phyloP scores from a whole-genome alignment of 2,329 filamentous ascomycete species.

The Alternaria novae-zelandiae region DNA sequence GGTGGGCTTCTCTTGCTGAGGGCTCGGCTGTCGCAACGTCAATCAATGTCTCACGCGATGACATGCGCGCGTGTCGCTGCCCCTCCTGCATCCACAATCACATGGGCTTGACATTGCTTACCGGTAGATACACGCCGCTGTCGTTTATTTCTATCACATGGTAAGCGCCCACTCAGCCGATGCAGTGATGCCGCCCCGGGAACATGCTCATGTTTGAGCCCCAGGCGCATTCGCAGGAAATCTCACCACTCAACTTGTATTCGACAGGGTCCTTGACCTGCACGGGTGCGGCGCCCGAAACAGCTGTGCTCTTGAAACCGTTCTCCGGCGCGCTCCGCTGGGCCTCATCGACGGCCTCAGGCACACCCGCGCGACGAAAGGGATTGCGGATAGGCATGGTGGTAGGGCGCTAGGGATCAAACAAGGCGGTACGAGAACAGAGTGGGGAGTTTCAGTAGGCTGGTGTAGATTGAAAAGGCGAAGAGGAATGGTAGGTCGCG shows the following conservation, averaged over 20 bases:
- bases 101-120: conserved; percentile 55
- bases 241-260: conserved; percentile 60
- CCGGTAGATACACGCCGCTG: conserved; percentile 91
- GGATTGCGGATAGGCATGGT: conserved; percentile 52
- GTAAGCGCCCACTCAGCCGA: conserved; percentile 33
- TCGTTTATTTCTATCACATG: conserved; percentile 81
- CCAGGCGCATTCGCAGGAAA: conserved; percentile 9
- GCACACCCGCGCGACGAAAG: conserved; percentile 46
- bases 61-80: conserved; percentile 1
- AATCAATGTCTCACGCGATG: conserved; percentile 9
- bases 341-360: conserved; percentile 41
- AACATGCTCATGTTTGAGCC: conserved; percentile 4
- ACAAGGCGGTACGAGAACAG: conserved; percentile 22
- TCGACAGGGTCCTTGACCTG: conserved; percentile 56
- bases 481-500: conserved; percentile 7
- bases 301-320: conserved; percentile 42
- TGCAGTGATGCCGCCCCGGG: conserved; percentile 4
- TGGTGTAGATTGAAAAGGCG: conserved; percentile 12
- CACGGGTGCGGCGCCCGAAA: conserved; percentile 49
- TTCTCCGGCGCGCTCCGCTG: conserved; percentile 41
- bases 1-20: conserved; percentile 81
- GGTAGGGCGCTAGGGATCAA: conserved; percentile 15
- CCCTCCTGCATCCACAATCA: not conserved
- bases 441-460: conserved; percentile 26
- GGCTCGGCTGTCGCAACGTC: conserved; percentile 66